Conservation (phyloP, 2,329 filamentous ascomycete species). For the Fusarium subglutinans region DNA sequence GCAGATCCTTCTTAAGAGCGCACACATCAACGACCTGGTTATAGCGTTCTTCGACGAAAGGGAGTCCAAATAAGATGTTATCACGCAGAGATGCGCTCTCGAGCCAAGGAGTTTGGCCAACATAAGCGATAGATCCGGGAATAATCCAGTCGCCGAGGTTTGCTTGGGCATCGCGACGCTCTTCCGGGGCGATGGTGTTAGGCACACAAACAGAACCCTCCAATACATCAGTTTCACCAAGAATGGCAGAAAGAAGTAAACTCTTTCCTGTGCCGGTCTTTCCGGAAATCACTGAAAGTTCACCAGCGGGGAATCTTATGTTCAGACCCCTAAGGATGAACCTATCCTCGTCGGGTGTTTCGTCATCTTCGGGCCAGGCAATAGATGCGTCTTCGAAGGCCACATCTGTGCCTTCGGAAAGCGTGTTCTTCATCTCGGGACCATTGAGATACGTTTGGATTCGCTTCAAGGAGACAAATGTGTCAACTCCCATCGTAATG, state of each 20-base stretch:
- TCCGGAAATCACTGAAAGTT: slow-evolving; percentile 79
- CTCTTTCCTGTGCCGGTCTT: slow-evolving; percentile 84
- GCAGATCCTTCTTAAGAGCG: slow-evolving; percentile 77
- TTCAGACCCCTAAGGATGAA: slow-evolving; percentile 74
- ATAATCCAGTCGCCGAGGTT: slow-evolving; percentile 74
- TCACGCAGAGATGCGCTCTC: slow-evolving; percentile 82
- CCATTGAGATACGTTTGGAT: slow-evolving; percentile 76
- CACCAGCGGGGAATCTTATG: slow-evolving; percentile 72
- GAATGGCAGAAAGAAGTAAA: slow-evolving; percentile 75
- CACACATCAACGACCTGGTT: slow-evolving; percentile 75
- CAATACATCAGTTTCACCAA: slow-evolving; percentile 79
- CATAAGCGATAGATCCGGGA: slow-evolving; percentile 74
- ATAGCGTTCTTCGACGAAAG: slow-evolving; percentile 75
- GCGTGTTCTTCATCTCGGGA: slow-evolving; percentile 68
- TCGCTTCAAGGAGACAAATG: slow-evolving; percentile 75
- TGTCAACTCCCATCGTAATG: slow-evolving; percentile 75
- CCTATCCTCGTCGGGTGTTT: slow-evolving; percentile 63
- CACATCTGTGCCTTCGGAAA: slow-evolving; percentile 66
- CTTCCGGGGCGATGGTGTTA: slow-evolving; percentile 56
- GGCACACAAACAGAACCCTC: slow-evolving; percentile 68
- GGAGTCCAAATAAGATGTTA: slow-evolving; percentile 82
- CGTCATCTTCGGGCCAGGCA: slow-evolving; percentile 76
- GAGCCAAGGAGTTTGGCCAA: slow-evolving; percentile 85
- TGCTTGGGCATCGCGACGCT: slow-evolving; percentile 71
- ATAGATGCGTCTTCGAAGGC: slow-evolving; percentile 74